Evolutionary conservation across 2,329 filamentous ascomycete species (phyloP).

Genomic region (Mycogone perniciosa): DNA sequence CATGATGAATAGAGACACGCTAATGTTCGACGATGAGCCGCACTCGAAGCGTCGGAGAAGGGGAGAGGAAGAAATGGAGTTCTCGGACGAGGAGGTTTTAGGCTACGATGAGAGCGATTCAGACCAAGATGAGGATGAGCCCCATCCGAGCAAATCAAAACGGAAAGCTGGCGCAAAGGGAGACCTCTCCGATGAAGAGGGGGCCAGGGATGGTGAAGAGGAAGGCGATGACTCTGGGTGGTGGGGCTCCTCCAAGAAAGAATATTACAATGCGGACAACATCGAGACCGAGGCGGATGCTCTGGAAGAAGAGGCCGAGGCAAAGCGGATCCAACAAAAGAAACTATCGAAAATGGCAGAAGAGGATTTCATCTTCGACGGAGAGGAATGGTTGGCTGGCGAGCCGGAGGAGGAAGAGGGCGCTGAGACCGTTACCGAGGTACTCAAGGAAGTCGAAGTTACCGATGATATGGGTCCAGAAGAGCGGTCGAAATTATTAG

Average conservation of each 20-base stretch:
- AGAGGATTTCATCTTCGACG: slow-evolving; percentile 89
- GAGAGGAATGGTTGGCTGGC: slow-evolving; percentile 71
- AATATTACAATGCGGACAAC: slow-evolving; percentile 87
- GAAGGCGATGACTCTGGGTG: slow-evolving; percentile 58
- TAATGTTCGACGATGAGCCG: slow-evolving; percentile 76
- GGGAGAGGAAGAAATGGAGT: slow-evolving; percentile 60
- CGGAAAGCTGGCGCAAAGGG: slow-evolving; percentile 28
- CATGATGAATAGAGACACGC: slow-evolving; percentile 76
- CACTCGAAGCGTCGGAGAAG: slow-evolving; percentile 70
- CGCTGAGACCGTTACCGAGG: slow-evolving; percentile 68
- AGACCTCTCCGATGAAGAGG: slow-evolving; percentile 47
- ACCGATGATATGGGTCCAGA: slow-evolving; percentile 70
- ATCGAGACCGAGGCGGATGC: slow-evolving; percentile 62
- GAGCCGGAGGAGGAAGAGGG: slow-evolving; percentile 45
- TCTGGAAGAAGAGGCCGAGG: slow-evolving; percentile 86
- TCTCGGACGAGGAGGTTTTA: slow-evolving; percentile 58
- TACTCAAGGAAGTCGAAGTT: slow-evolving; percentile 78
- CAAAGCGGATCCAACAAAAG: slow-evolving; percentile 81
- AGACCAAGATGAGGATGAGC: slow-evolving; percentile 39
- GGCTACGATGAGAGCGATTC: slow-evolving; percentile 40
- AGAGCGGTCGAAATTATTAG: slow-evolving; percentile 69
- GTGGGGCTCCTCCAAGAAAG: slow-evolving; percentile 83
- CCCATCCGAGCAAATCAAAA: slow-evolving; percentile 9
- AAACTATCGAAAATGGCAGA: slow-evolving; percentile 84
- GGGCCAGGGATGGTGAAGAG: slow-evolving; percentile 44